Evolutionary conservation across 2,329 filamentous ascomycete species (phyloP).

Genomic region (Cryphonectria carpinicola): DNA sequence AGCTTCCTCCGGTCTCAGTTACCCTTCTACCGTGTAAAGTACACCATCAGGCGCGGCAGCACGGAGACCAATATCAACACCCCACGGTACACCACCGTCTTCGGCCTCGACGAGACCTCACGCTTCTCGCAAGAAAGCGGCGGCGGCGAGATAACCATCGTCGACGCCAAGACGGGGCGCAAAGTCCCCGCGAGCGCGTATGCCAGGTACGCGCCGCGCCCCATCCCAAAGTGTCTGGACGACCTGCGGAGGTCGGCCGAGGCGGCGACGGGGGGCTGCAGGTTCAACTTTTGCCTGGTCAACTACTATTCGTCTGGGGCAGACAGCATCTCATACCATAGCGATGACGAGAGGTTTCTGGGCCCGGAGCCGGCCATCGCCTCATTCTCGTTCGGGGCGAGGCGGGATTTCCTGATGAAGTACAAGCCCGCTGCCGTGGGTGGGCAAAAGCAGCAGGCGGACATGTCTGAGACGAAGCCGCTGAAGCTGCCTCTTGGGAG

Average conservation of each 20-base stretch:
- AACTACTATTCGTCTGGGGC: constrained; percentile 81
- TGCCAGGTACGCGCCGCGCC: constrained; percentile 62
- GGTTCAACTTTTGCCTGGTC: constrained; percentile 78
- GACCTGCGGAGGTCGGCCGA: constrained; percentile 66
- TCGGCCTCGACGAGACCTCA: constrained; percentile 65
- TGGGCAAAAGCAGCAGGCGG: constrained; percentile 27
- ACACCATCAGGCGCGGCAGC: constrained; percentile 70
- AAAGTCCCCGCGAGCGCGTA: constrained; percentile 58
- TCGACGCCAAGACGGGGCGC: constrained; percentile 48
- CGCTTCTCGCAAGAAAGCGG: constrained; percentile 49
- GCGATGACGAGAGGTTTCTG: constrained; percentile 79
- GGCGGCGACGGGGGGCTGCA: constrained; percentile 63
- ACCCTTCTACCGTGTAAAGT: constrained; percentile 77
- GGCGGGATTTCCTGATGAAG: constrained; percentile 77
- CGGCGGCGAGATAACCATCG: constrained; percentile 41
- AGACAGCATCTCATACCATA: constrained; percentile 80
- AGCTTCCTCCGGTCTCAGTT: constrained; percentile 71
- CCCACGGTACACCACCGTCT: constrained; percentile 60
- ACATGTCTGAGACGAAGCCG: constrained; percentile 42
- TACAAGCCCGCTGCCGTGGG: constrained; percentile 64
- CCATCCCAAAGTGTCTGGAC: constrained; percentile 72
- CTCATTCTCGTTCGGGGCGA: constrained; percentile 73
- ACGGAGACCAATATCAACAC: constrained; percentile 64
- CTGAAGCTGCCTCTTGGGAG: constrained; percentile 60
- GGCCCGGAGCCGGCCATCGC: constrained; percentile 72